Conservation (phyloP, 139 green algal species). For the Micractinium conductrix region DNA sequence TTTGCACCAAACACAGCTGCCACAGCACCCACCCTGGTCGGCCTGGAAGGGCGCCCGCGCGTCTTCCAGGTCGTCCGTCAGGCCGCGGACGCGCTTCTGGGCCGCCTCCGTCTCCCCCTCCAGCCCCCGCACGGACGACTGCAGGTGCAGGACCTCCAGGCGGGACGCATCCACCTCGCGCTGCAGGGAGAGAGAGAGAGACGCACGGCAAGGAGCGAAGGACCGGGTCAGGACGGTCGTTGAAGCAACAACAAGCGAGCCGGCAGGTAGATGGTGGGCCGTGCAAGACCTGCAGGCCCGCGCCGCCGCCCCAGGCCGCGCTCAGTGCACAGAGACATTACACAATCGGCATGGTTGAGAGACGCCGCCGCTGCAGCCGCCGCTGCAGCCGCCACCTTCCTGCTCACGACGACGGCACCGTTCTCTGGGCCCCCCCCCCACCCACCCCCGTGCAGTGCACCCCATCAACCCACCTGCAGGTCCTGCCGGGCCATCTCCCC, state of each 20-base stretch:
- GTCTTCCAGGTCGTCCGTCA: slow-evolving; percentile 29
- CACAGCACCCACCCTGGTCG: not conserved
- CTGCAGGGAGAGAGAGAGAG: not conserved
- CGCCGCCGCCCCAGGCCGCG: too few relatives aligned
- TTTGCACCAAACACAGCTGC: too few relatives aligned
- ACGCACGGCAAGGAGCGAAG: not conserved
- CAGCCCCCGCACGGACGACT: not conserved
- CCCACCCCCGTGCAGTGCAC: not conserved
- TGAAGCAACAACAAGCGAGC: too few relatives aligned
- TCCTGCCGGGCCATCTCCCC: slow-evolving; percentile 28
- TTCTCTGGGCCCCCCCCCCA: not conserved
- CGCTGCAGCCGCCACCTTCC: not conserved
- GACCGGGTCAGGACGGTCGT: not conserved
- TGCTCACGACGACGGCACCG: not conserved
- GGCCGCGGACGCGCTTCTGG: not conserved
- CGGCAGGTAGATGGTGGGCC: too few relatives aligned
- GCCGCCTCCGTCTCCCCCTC: slow-evolving; percentile 8
- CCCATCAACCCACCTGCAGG: not conserved
- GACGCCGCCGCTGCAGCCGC: not conserved
- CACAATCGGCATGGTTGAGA: not conserved
- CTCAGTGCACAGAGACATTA: too few relatives aligned
- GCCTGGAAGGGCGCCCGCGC: not conserved
- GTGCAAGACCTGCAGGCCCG: not conserved
- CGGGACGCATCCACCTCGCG: slow-evolving; percentile 9
- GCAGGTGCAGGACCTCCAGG: not conserved